These are phyloP conservation scores for Croton laevigatus DNA, from an alignment of 441 rosid species.

Conservation along the genomic window DNA sequence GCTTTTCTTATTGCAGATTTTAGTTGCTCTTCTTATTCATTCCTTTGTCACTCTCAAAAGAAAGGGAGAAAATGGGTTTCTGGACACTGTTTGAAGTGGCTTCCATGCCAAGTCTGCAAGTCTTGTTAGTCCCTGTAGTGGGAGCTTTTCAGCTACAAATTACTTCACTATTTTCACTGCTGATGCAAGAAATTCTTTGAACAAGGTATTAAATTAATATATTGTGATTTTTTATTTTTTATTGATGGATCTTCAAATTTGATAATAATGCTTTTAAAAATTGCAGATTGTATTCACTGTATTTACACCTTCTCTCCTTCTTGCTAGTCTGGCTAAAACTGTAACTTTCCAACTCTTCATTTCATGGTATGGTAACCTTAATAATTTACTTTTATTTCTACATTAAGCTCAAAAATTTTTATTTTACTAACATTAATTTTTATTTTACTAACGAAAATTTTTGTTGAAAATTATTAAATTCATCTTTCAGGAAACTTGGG, in stretches of 20 bases:
- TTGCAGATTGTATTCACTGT: conserved; percentile 58
- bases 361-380: conserved; percentile 56
- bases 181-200: conserved; percentile 58
- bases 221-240: background rate
- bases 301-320: conserved; percentile 82
- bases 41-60: too few relatives aligned
- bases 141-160: conserved; percentile 71
- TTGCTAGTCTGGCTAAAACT: conserved; percentile 77
- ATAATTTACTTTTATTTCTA: too few relatives aligned
- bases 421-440: too few relatives aligned
- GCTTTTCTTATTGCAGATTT: too few relatives aligned
- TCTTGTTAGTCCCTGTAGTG: conserved; percentile 52
- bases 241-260: background rate
- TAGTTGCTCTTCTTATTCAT: too few relatives aligned
- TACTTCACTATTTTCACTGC: conserved; percentile 56
- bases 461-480: background rate
- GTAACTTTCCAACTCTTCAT: conserved; percentile 78
- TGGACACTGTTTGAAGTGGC: conserved; percentile 73
- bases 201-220: conserved; percentile 42
- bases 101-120: conserved; percentile 70
- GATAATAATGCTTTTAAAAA: background rate
- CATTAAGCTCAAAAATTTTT: too few relatives aligned
- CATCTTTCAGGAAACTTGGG: conserved; percentile 64
- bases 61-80: conserved; percentile 55
- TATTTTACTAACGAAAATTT: too few relatives aligned